Conservation (phyloP, 2,329 filamentous ascomycete genomes). For the Talaromyces pinophilus region DNA sequence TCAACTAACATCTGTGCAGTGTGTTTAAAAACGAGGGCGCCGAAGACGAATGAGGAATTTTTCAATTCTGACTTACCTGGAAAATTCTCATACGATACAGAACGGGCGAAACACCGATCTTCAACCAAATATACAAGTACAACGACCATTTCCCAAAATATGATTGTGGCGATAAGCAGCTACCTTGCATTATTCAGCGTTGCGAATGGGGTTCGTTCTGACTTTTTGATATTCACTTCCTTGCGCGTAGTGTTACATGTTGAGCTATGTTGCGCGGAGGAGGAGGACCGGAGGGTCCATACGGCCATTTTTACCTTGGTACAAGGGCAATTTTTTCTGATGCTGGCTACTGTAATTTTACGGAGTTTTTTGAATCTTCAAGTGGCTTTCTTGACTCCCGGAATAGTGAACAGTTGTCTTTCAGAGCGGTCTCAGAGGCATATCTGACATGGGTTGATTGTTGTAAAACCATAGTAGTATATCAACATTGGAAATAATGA, state of each 20-base stretch:
- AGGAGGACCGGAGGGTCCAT: background rate
- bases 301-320: conserved; percentile 4
- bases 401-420: background rate
- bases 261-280: background rate
- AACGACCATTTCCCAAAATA: conserved; percentile 13
- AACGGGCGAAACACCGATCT: background rate
- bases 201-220: conserved; percentile 4
- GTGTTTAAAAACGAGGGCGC: conserved; percentile 12
- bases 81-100: background rate
- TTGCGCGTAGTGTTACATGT: background rate
- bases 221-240: background rate
- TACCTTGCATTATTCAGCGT: conserved; percentile 3
- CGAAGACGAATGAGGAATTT: background rate
- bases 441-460: background rate
- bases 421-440: background rate
- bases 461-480: background rate
- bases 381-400: background rate
- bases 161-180: background rate
- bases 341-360: conserved; percentile 22
- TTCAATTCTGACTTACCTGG: background rate
- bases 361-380: conserved; percentile 30
- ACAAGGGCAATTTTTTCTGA: background rate
- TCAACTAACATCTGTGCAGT: conserved; percentile 1
- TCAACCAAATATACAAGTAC: background rate
- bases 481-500: background rate